These are phyloP conservation scores for Aspergillus latus DNA, from an alignment of 2,329 filamentous ascomycete genomes.

Conservation along the genomic window DNA sequence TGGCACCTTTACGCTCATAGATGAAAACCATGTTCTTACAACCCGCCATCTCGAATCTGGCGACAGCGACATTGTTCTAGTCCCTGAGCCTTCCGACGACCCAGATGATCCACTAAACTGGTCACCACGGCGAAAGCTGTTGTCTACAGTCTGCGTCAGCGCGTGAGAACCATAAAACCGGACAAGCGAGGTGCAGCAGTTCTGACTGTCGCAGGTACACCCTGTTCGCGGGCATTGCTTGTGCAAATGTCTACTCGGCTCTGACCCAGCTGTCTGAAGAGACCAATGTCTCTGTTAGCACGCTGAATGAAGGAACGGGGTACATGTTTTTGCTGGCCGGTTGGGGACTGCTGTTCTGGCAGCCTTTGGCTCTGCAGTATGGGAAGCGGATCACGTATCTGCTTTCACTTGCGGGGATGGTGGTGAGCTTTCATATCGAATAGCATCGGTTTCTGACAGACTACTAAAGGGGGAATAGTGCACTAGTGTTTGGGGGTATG, in stretches of 20 bases:
- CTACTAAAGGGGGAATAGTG: slow-evolving; percentile 15
- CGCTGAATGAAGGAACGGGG: slow-evolving; percentile 41
- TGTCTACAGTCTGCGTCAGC: slow-evolving; percentile 45
- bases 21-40: slow-evolving; percentile 37
- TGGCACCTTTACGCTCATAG: slow-evolving; percentile 48
- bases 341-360: slow-evolving; percentile 50
- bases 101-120: slow-evolving; percentile 51
- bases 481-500: slow-evolving; percentile 36
- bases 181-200: background rate
- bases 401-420: slow-evolving; percentile 32
- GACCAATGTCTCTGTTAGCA: slow-evolving; percentile 36
- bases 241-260: slow-evolving; percentile 42
- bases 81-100: slow-evolving; percentile 46
- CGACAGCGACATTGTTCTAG: slow-evolving; percentile 42
- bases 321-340: slow-evolving; percentile 46
- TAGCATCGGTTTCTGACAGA: background rate
- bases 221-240: slow-evolving; percentile 39
- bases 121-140: slow-evolving; percentile 43
- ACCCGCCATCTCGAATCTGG: slow-evolving; percentile 31
- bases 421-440: slow-evolving; percentile 26
- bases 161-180: slow-evolving; percentile 31
- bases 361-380: slow-evolving; percentile 48
- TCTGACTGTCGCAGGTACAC: slow-evolving; percentile 36
- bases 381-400: slow-evolving; percentile 41
- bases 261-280: slow-evolving; percentile 37